A percentile compares a stretch with the other conserved stretches of the same genome.
phyloP scores from a whole-genome alignment of 768 basidiomycete species.

The Hygrophoropsis aurantiaca region DNA sequence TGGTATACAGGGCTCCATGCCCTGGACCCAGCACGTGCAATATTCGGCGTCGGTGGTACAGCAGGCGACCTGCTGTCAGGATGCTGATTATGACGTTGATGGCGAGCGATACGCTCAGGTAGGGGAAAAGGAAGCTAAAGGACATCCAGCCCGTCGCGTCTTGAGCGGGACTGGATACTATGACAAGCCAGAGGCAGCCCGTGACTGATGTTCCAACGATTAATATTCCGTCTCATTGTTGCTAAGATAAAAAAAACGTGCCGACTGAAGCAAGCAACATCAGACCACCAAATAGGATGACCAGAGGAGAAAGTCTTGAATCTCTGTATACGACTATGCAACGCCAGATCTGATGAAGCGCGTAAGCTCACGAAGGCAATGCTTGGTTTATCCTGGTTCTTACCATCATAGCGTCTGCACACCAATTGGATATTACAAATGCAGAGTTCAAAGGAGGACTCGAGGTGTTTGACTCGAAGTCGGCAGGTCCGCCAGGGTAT shows the following conservation, averaged over 20 bases:
- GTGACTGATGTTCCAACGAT: slow-evolving; percentile 16
- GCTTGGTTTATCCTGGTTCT: too few relatives aligned
- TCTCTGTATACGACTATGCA: slow-evolving; percentile 32
- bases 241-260: too few relatives aligned
- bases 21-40: slow-evolving; percentile 23
- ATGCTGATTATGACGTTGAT: slow-evolving; percentile 31
- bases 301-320: slow-evolving; percentile 16
- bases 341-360: slow-evolving; percentile 25
- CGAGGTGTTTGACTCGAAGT: slow-evolving; percentile 21
- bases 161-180: slow-evolving; percentile 22
- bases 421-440: slow-evolving; percentile 32
- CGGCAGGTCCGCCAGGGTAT: slow-evolving; percentile 29
- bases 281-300: slow-evolving; percentile 14
- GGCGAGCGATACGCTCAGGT: slow-evolving; percentile 30
- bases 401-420: slow-evolving; percentile 30
- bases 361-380: too few relatives aligned
- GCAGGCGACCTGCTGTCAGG: slow-evolving; percentile 29
- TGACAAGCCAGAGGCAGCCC: slow-evolving; percentile 28
- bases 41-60: slow-evolving; percentile 26
- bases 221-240: too few relatives aligned
- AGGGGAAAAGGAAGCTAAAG: slow-evolving; percentile 31
- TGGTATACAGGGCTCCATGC: slow-evolving; percentile 27
- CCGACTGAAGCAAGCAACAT: slow-evolving; percentile 26
- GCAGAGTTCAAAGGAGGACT: slow-evolving; percentile 26
- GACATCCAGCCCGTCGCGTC: slow-evolving; percentile 26